Conservation (phyloP, 163 green algal genomes). For the Coccomyxa subellipsoidea region DNA sequence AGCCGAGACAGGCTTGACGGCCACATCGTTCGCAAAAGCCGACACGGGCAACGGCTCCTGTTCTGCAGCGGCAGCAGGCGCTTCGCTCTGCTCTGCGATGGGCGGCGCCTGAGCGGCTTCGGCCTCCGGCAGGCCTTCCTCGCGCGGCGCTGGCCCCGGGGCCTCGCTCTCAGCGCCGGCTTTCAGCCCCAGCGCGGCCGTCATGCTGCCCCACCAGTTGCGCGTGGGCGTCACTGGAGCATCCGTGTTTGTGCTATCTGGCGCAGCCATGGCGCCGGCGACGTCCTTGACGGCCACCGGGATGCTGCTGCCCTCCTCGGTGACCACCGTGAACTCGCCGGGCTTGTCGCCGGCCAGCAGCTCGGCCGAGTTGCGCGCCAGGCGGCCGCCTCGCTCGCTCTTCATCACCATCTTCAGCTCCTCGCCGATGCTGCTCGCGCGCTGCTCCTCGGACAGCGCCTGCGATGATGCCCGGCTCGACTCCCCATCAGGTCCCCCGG, state of each 20-base stretch:
- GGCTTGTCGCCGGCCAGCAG: conserved; percentile 1
- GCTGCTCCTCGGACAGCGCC: not conserved
- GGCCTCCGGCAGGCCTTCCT: not conserved
- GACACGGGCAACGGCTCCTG: not conserved
- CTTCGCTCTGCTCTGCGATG: not conserved
- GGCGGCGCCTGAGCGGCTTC: not conserved
- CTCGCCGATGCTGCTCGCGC: conserved; percentile 1
- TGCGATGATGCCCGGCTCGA: not conserved
- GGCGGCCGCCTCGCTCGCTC: not conserved
- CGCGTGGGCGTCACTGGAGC: not conserved
- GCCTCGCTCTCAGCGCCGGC: not conserved
- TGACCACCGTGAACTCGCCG: not conserved
- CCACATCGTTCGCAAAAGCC: not conserved
- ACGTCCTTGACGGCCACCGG: not conserved
- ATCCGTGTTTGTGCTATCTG: not conserved
- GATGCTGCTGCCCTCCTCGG: not conserved
- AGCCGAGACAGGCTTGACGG: not conserved
- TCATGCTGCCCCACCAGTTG: conserved; percentile 6
- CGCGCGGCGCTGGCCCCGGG: not conserved
- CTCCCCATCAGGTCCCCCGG: not conserved
- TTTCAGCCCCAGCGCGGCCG: not conserved
- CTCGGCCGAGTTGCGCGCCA: not conserved
- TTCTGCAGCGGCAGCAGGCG: not conserved
- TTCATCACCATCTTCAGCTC: conserved; percentile 3
- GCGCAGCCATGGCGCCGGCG: not conserved